Evolutionary conservation across 192 early-diverging fungal species (phyloP), one percentile per base, ranked within the genome.

Genomic region (Powellomyces hirtus): DNA sequence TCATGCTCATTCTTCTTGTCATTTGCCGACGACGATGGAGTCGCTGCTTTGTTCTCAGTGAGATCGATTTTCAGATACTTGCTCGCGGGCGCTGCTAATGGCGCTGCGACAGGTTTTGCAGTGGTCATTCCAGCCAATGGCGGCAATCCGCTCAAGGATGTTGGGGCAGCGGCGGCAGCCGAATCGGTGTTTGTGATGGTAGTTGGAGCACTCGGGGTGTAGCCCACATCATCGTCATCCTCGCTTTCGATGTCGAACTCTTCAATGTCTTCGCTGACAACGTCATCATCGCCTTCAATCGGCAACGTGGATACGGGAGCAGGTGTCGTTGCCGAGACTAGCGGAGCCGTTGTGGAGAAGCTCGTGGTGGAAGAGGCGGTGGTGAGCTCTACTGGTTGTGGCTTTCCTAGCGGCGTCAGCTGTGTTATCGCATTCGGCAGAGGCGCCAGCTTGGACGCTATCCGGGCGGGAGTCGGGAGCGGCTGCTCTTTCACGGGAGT

Each of bases 251-350:
- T 7, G 13, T 27, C 20, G 20, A 29, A 63, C 44, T 22, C 62
- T 22, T 49, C 45, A 16, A 63, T 27, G 2, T 66, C 64, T 10
- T 38, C 55, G 16, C 20, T 56, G 22, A 66, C 67, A 31, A 64
- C 38, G 33, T 65, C 70, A 35, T 69, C 30, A 24, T 37, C 66
- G 4, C n/a, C 49, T 31, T 8, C 38, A 46, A 59, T 20, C 13
- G 52, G 22, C 27, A 59, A 14, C 2, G 67, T 38, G 14, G 59
- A 63, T 14, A 71, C 60, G 18, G 59, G 68, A 16, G 46, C 36
- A 26, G 68, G 68, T 3, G 68, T 71, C 0, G 68, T 63, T 18
- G 68, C 59, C 10, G 68, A 71, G 6, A 71, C 68, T 5, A 63
- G 20, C 18, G 68, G 68, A 20, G 68, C 61, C 22, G 3, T n/a